Conservation (phyloP, 2,329 filamentous ascomycete genomes). For the Penicillium sp. region DNA sequence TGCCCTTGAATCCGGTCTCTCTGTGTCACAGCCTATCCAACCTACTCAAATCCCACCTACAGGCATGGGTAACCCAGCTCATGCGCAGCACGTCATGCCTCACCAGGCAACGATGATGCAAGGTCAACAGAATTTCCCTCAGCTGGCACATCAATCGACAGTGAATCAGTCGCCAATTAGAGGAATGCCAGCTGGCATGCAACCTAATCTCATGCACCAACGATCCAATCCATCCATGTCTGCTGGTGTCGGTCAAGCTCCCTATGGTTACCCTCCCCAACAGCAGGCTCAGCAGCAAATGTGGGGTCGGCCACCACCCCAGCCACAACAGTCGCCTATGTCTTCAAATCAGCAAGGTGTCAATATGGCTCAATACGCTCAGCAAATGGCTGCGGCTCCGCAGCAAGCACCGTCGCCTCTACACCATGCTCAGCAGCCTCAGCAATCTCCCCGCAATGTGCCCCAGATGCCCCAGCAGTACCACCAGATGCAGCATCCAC, state of each 20-base stretch:
- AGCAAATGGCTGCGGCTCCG: slow-evolving; percentile 40
- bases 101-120: slow-evolving; percentile 49
- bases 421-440: slow-evolving; percentile 35
- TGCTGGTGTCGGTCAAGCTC: slow-evolving; percentile 48
- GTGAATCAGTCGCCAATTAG: slow-evolving; percentile 73
- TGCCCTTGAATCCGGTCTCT: slow-evolving; percentile 35
- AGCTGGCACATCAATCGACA: slow-evolving; percentile 68
- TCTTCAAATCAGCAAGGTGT: slow-evolving; percentile 40
- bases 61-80: slow-evolving; percentile 35
- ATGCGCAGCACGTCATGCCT: slow-evolving; percentile 38
- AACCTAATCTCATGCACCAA: slow-evolving; percentile 64
- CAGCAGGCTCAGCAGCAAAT: slow-evolving; percentile 67
- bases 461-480: slow-evolving; percentile 40
- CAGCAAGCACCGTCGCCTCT: slow-evolving; percentile 42
- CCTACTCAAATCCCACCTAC: slow-evolving; percentile 38
- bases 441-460: slow-evolving; percentile 46
- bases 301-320: slow-evolving; percentile 65
- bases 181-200: slow-evolving; percentile 62
- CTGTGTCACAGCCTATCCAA: slow-evolving; percentile 41
- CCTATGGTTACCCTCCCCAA: slow-evolving; percentile 59
- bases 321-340: slow-evolving; percentile 62
- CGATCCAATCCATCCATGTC: slow-evolving; percentile 62
- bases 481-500: slow-evolving; percentile 36
- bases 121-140: slow-evolving; percentile 64
- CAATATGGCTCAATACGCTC: slow-evolving; percentile 41